Percentiles rank a stretch among this genome's conserved stretches.
Conservation (phyloP, 1,139 yeast genomes). For the Chernovozyma sophiae-reginae region DNA sequence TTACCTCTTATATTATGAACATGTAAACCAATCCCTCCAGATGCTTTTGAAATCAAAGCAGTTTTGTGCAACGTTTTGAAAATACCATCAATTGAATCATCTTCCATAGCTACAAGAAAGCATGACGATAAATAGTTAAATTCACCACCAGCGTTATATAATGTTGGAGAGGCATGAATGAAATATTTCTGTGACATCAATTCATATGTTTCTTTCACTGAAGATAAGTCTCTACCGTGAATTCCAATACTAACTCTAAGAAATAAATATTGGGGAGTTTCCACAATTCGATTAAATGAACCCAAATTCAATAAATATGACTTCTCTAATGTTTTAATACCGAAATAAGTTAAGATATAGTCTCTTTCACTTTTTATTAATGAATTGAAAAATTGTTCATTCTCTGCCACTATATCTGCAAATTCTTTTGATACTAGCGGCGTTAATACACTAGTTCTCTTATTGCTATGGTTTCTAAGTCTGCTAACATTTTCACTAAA, state of each 20-base stretch:
- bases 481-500: constrained; percentile 33
- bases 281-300: constrained; percentile 26
- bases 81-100: constrained; percentile 57
- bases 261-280: constrained; percentile 49
- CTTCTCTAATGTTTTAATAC: constrained; percentile 48
- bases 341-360: constrained; percentile 44
- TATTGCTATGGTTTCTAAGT: constrained; percentile 17
- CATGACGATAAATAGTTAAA: constrained; percentile 49
- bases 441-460: constrained; percentile 12
- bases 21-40: constrained; percentile 60
- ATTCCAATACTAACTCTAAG: constrained; percentile 54
- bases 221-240: constrained; percentile 36
- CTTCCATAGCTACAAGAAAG: constrained; percentile 53
- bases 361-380: constrained; percentile 38
- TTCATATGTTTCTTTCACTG: constrained; percentile 45
- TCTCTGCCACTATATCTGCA: constrained; percentile 24
- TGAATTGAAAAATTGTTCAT: constrained; percentile 31
- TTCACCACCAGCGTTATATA: constrained; percentile 52
- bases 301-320: constrained; percentile 40
- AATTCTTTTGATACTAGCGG: constrained; percentile 24
- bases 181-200: constrained; percentile 49
- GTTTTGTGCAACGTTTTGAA: constrained; percentile 51
- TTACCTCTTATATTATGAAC: constrained; percentile 49
- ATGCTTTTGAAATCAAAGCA: constrained; percentile 54
- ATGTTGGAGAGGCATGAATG: constrained; percentile 55